These are phyloP conservation scores for Lachnellula hyalina DNA, from an alignment of 2,329 filamentous ascomycete species.

Conservation along the genomic window DNA sequence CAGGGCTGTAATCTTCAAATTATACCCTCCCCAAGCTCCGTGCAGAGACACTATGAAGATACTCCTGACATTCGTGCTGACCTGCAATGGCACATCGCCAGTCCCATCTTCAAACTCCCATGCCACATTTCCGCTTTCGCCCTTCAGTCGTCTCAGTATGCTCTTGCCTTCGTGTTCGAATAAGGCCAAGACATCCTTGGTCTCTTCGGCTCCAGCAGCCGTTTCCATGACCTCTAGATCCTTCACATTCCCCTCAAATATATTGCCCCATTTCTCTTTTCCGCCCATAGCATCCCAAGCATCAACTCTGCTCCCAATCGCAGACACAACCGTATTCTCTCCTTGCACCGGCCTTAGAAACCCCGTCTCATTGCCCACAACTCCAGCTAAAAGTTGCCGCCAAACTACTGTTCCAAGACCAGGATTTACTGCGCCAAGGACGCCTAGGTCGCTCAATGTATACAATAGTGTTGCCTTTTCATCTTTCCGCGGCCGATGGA, in stretches of 20 bases:
- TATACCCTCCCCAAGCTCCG: conserved; percentile 62
- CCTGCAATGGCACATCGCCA: conserved; percentile 67
- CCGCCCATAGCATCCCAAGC: conserved; percentile 83
- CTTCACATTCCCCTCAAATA: conserved; percentile 52
- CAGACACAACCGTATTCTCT: conserved; percentile 72
- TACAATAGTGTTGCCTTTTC: conserved; percentile 89
- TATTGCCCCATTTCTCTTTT: conserved; percentile 67
- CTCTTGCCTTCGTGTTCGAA: conserved; percentile 51
- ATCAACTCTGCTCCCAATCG: conserved; percentile 62
- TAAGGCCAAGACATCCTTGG: conserved; percentile 69
- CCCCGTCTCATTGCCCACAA: conserved; percentile 23
- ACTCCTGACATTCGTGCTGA: conserved; percentile 63
- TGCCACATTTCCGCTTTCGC: conserved; percentile 63
- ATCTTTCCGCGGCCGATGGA: conserved; percentile 76
- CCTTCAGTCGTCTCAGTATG: conserved; percentile 66
- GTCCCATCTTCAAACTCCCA: conserved; percentile 73
- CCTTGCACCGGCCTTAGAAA: conserved; percentile 70
- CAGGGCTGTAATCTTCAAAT: conserved; percentile 68
- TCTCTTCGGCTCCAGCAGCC: conserved; percentile 43
- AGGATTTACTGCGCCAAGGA: conserved; percentile 85
- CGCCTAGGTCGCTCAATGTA: conserved; percentile 76
- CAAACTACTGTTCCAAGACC: conserved; percentile 79
- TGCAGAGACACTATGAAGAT: conserved; percentile 76
- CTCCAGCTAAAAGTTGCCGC: conserved; percentile 67
- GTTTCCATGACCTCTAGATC: conserved; percentile 74